phyloP scores from a whole-genome alignment of 495 filamentous ascomycete species.

The Daldinia vernicosa region DNA sequence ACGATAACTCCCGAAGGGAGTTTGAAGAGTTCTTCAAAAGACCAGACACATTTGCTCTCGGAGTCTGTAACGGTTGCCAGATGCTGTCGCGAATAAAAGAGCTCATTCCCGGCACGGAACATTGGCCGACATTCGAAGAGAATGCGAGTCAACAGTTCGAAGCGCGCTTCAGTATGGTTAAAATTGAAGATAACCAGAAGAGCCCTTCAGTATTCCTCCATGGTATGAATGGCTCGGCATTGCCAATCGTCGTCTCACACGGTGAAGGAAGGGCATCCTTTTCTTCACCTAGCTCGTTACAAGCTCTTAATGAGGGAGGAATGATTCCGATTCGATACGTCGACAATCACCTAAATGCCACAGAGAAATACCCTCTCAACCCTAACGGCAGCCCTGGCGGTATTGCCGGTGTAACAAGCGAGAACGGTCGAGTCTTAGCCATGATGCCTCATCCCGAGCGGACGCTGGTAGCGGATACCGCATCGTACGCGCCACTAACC shows the following conservation, averaged over 20 bases:
- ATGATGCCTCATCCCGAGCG: constrained; percentile 98
- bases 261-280: constrained; percentile 91
- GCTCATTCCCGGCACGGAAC: constrained; percentile 82
- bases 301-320: constrained; percentile 67
- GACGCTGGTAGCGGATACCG: constrained; percentile 84
- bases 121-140: constrained; percentile 88
- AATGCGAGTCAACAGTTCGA: constrained; percentile 94
- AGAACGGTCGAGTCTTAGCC: constrained; percentile 85
- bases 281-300: constrained; percentile 56
- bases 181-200: constrained; percentile 68
- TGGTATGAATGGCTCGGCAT: constrained; percentile 83
- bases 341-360: constrained; percentile 77
- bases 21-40: constrained; percentile 89
- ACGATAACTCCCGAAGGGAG: constrained; percentile 76
- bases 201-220: constrained; percentile 86
- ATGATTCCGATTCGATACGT: constrained; percentile 82
- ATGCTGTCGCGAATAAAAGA: constrained; percentile 86
- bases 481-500: constrained; percentile 73
- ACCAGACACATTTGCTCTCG: constrained; percentile 88
- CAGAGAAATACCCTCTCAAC: constrained; percentile 88
- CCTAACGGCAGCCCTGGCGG: constrained; percentile 91
- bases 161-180: constrained; percentile 87
- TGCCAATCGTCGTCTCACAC: constrained; percentile 91
- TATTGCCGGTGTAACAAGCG: constrained; percentile 82
- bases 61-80: constrained; percentile 98